Base-by-base conservation (phyloP, 1,284 basidiomycete species). In the Sporisorium reilianum region DNA sequence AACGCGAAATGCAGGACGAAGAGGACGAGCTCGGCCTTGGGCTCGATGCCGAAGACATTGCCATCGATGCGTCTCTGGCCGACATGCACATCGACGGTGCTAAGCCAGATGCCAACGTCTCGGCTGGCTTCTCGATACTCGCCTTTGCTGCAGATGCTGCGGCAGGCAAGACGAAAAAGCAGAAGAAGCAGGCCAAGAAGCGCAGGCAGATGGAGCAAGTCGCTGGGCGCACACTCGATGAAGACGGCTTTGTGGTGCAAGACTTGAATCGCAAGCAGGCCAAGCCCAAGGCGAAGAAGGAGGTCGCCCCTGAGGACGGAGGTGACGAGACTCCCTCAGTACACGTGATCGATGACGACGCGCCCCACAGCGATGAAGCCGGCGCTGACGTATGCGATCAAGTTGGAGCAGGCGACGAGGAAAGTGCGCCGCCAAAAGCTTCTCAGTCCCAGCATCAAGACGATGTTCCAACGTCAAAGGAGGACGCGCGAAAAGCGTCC, bases 1-100 rank as follows among this genome's bases (percentile, higher is more conserved):
- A 89, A 83, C 86, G 86, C 62, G 88, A 93, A 83, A 95, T 97
- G 90, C 82, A 89, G 75, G 87, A 88, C 60, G 94, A 97, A 78
- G 89, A 93, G 65, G 89, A 90, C 75, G 89, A 89, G 65, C 84
- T 95, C 11, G 89, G 88, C 1, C 65, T 78, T 2, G 72, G 64
- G 5, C 46, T 65, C n/a, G 70, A 63, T 23, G 67, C 30, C 4
- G 67, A 67, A 26, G 67, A 68, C 20, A 63, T 58, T 28, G 60
- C 64, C 38, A 62, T 68, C 16, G 74, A 67, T 20, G 61, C 52
- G 5, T 57, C 59, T 14, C 23, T 78, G 49, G 56, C 54, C n/a
- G 75, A 61, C n/a, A 57, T 63, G 59, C 62, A 72, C 22, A 32
- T 71, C 16, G 32, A 54, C n/a, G 61, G 50, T 36, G 46, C 32